A percentile compares a stretch with the other conserved stretches of the same genome.
These are phyloP conservation scores for Macrocybe gigantea DNA, from an alignment of 768 basidiomycete species.

Conservation along the genomic window DNA sequence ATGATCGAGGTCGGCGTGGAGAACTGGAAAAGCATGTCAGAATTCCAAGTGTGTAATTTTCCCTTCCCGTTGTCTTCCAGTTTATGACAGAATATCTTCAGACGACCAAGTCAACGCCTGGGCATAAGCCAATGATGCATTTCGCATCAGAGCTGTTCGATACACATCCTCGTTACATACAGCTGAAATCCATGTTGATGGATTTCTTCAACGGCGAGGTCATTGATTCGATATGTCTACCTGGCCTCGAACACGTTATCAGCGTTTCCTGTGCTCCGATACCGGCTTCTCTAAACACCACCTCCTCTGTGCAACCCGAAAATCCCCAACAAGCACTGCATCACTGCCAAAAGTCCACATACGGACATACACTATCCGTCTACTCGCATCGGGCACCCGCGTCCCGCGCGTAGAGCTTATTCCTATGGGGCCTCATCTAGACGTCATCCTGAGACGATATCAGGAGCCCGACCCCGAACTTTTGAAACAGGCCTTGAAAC, in stretches of 20 bases:
- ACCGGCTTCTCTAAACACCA: constrained; percentile 42
- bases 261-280: constrained; percentile 72
- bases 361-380: constrained; percentile 73
- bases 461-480: constrained; percentile 73
- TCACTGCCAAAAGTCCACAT: constrained; percentile 81
- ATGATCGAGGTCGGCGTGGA: constrained; percentile 95
- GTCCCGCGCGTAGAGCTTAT: constrained; percentile 77
- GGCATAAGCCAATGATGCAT: constrained; percentile 89
- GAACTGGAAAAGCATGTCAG: constrained; percentile 68
- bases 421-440: constrained; percentile 90
- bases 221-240: constrained; percentile 76
- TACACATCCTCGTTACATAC: constrained; percentile 85
- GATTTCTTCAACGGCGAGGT: constrained; percentile 88
- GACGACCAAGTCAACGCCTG: constrained; percentile 86
- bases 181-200: constrained; percentile 87
- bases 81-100: constrained; percentile 20
- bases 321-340: constrained; percentile 31
- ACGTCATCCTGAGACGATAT: constrained; percentile 73
- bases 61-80: background rate
- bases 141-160: constrained; percentile 96
- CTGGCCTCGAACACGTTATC: constrained; percentile 85
- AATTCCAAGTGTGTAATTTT: constrained; percentile 65
- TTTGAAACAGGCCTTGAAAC: constrained; percentile 73
- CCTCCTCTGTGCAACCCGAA: constrained; percentile 14
- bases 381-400: constrained; percentile 72